Conservation (phyloP, 306 rosid genomes). For the Vicia faba region DNA sequence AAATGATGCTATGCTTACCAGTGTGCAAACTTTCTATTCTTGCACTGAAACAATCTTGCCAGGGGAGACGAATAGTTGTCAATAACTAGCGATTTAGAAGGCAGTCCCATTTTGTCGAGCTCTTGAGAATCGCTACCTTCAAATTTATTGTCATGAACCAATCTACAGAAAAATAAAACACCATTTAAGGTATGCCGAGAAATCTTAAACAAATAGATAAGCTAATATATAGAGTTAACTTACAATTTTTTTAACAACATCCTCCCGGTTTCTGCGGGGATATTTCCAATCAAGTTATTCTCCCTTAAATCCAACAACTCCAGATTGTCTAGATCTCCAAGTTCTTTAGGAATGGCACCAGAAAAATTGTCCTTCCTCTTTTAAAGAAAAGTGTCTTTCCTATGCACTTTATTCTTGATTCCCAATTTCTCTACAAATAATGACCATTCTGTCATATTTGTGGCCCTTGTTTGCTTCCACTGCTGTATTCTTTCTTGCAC, state of each 20-base stretch:
- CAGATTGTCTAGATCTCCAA: constrained; percentile 61
- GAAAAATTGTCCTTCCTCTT: constrained; percentile 70
- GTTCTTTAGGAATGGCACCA: constrained; percentile 76
- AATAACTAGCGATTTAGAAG: constrained; percentile 47
- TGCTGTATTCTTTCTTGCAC: constrained; percentile 50
- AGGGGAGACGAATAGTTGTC: constrained; percentile 43
- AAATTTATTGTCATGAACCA: constrained; percentile 61
- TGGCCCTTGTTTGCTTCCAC: constrained; percentile 88
- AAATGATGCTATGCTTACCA: constrained; percentile 49
- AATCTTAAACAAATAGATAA: constrained; percentile 21
- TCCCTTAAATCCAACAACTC: constrained; percentile 75
- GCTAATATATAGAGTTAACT: constrained; percentile 42
- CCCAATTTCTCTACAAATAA: constrained; percentile 45
- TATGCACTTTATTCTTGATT: too few relatives aligned
- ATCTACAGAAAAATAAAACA: constrained; percentile 47
- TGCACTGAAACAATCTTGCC: constrained; percentile 38
- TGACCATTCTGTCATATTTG: constrained; percentile 42
- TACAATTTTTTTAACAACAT: constrained; percentile 61
- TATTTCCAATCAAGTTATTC: constrained; percentile 63
- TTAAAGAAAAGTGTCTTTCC: too few relatives aligned
- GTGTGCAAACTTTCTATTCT: constrained; percentile 64
- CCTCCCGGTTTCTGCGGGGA: constrained; percentile 60
- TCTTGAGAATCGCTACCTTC: constrained; percentile 53
- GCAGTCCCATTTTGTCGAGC: constrained; percentile 39
- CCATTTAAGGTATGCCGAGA: constrained; percentile 30